Base-by-base conservation (phyloP, 78 protist genomes). In the Speleostelium caveatum region DNA sequence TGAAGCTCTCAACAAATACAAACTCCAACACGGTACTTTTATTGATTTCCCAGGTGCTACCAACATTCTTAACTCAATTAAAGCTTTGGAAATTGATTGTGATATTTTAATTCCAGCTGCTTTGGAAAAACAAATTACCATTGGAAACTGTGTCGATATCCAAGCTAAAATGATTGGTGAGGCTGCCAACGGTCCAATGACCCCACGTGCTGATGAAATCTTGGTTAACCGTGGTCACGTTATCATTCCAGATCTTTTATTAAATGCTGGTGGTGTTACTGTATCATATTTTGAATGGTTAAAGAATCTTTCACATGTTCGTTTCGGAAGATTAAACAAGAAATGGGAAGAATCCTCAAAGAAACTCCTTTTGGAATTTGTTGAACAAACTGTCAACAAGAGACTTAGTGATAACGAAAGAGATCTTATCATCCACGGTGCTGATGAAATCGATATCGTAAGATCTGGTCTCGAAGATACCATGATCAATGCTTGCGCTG, bases 231-330 rank as follows among this genome's bases (percentile, higher is more conserved):
- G 72, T n/a, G 96, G 97, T 66, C 68, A 85, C 56, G 59, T 95
- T 62, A 67, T 96, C 92, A 87, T 96, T 32, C 98, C 98, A 71
- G 98, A 96, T 71, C 42, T 96, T 38, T 58, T 86, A 32, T 71
- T 89, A 61, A 96, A 96, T 60, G 96, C 98, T 62, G 98, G 98
- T 66, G 96, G 98, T 96, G 98, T 96, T 78, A 95, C 95, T 79
- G 98, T 94, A 24, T 94, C 96, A 12, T 96, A 96, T 86, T 96
- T 96, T 56, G 98, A 96, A 76, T 96, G 98, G 98, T 89, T 96
- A 58, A 96, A 96, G 95, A 96, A 96, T 94, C 75, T 96, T 65
- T 60, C 89, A 0, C 96, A 86, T 58, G 86, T 79, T 56, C 77
- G 92, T 75, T 94, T 94, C 75, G 83, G 95, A 62, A 36, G 94